Base-by-base conservation (phyloP, 1,284 basidiomycete genomes). In the Trichosporon coremiiforme region DNA sequence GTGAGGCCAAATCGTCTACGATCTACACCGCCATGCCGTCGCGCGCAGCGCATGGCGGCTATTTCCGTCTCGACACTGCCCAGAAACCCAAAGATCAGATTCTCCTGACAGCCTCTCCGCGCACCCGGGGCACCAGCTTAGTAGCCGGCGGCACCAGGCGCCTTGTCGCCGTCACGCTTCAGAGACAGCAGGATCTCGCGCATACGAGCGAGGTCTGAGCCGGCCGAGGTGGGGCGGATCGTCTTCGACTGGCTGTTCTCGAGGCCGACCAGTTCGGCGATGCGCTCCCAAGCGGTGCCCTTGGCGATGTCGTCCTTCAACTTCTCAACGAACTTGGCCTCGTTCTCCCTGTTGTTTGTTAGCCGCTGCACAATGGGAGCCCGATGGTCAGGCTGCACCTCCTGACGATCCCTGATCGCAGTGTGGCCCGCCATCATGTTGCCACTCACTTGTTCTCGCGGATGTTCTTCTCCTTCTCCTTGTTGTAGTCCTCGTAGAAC, bases 261-360 rank as follows among this genome's bases (percentile, higher is more conserved):
- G 57, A 99, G 87, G 74, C 95, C 94, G 70, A 98, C 85, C 67
- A 91, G 84, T 64, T 91, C 90, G 79, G 90, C 91, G 79, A 99
- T 95, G 33, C 96, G 90, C 76, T 94, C 90, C 97, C 97, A 99
- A 6, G 95, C 95, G 22, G 96, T 98, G 41, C 96, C 97, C 71
- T 89, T 87, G 0, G 93, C 91, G 68, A 99, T 88, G 25, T 90
- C 89, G 66, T 90, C 90, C 29, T 89, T 88, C 70, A 95, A 86
- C 60, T 87, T 85, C 35, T 90, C 87, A 55, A 94, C 81, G 85
- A 93, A 98, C 70, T 90, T 89, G 47, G 89, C 89, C 84, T 99
- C 97, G 75, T 90, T 87, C 81, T 98, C 92, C 86, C 95, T 97
- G 78, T 53, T 2, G 13, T 25, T 35, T 6, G 69, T 70, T 60